A percentile compares a stretch with the other conserved stretches of the same genome.
Conservation (phyloP, 2,329 filamentous ascomycete genomes). For the Xylaria hypoxylon region DNA sequence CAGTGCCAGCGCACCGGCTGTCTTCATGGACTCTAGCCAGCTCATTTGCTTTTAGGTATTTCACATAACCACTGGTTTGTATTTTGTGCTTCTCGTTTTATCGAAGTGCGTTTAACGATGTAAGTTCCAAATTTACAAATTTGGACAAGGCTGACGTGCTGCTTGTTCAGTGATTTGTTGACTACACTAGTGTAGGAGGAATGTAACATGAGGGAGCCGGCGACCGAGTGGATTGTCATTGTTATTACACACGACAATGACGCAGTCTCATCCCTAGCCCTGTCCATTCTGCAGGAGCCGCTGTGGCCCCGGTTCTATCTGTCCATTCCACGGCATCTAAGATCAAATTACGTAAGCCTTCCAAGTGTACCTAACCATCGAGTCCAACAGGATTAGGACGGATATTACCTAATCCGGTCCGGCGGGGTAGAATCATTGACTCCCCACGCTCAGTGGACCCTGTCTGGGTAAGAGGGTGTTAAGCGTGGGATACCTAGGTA, state of each 20-base stretch:
- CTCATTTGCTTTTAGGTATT: slow-evolving; percentile 23
- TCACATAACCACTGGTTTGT: slow-evolving; percentile 8
- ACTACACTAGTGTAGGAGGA: not conserved
- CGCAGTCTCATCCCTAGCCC: not conserved
- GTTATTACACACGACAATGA: slow-evolving; percentile 8
- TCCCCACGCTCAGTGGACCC: not conserved
- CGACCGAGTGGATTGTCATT: slow-evolving; percentile 19
- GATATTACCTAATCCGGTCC: slow-evolving; percentile 32
- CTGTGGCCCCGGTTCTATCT: slow-evolving; percentile 3
- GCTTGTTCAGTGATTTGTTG: not conserved
- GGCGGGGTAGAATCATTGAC: slow-evolving; percentile 26
- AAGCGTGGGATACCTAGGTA: slow-evolving; percentile 7
- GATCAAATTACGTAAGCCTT: slow-evolving; percentile 26
- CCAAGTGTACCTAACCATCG: no score
- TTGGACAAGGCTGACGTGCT: slow-evolving; percentile 1
- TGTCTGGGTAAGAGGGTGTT: slow-evolving; percentile 5
- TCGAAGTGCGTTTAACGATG: not conserved
- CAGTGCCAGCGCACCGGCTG: slow-evolving; percentile 41
- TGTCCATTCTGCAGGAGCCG: slow-evolving; percentile 1
- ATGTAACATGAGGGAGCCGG: slow-evolving; percentile 12
- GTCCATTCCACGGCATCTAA: not conserved
- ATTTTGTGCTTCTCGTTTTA: not conserved
- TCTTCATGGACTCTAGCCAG: slow-evolving; percentile 39
- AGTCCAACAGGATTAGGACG: not conserved
- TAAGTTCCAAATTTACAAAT: not conserved